Evolutionary conservation across 208 protist species (phyloP), one percentile per base, ranked within the genome.

Genomic region (Trichomonas gallinae): DNA sequence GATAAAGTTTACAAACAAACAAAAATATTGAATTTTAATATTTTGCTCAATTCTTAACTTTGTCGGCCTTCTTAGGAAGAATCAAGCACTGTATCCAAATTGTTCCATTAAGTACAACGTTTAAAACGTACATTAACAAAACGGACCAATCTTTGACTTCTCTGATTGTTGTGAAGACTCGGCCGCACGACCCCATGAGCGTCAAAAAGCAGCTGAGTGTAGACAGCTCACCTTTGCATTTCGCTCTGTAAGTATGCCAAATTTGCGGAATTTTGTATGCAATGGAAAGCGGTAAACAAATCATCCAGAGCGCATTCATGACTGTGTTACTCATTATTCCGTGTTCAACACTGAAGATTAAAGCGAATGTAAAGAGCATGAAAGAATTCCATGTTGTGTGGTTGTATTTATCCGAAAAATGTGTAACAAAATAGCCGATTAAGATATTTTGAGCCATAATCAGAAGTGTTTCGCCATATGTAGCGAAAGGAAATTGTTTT

Each of bases 191-290:
- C 10, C 87, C 87, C 87, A 93, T 93, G 15, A 93, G 34, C 9
- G 87, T 93, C 13, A 93, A 36, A 15, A 93, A 93, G 87, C 87
- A 93, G 11, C 44, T 51, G 8, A 93, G 44, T 51, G 87, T 48
- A 26, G 87, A 93, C 38, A 93, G 44, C 31, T 93, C 87, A 31
- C 87, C 87, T 93, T 93, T 93, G 44, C 87, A 93, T 36, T 93
- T 93, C 4, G 87, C 87, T 23, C 31, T 48, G 31, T 93, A 93
- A 8, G 87, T 93, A 40, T 93, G 44, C 87, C 23, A 93, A 38
- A 93, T 93, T 51, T 93, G 87, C 15, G 87, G 87, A 51, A 93
- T 93, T 93, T 93, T 93, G 44, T 93, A 93, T 9, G 87, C 87
- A 21, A 93, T 93, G 2, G 87, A 93, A 34, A 93, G 44, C 11